Conservation (phyloP, 805 yeast genomes). For the Wickerhamiella kazuoi region DNA sequence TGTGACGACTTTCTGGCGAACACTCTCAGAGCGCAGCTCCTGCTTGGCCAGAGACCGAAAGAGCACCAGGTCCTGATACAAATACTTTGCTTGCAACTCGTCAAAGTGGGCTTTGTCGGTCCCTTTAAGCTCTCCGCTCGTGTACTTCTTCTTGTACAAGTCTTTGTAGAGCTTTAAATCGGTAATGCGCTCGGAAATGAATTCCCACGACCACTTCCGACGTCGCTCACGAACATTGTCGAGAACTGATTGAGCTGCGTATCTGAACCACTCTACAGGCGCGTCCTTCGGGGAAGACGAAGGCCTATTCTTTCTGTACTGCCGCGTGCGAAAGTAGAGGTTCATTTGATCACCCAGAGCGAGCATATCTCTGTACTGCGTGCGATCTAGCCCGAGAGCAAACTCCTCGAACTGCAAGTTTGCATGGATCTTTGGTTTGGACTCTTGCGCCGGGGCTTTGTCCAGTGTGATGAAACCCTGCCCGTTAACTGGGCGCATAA, state of each 20-base stretch:
- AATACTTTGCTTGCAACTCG: slow-evolving; percentile 38
- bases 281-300: slow-evolving; percentile 30
- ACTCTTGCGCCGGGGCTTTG: slow-evolving; percentile 40
- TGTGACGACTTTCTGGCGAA: slow-evolving; percentile 12
- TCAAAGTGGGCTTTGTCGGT: slow-evolving; percentile 27
- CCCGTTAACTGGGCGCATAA: slow-evolving; percentile 80
- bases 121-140: slow-evolving; percentile 17
- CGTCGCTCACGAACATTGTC: slow-evolving; percentile 69
- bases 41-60: slow-evolving; percentile 66
- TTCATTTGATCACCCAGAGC: slow-evolving; percentile 70
- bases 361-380: slow-evolving; percentile 66
- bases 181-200: slow-evolving; percentile 51
- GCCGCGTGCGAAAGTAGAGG: slow-evolving; percentile 58
- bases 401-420: slow-evolving; percentile 75
- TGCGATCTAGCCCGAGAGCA: slow-evolving; percentile 67
- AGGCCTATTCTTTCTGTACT: slow-evolving; percentile 59
- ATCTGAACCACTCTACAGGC: slow-evolving; percentile 68
- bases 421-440: slow-evolving; percentile 37
- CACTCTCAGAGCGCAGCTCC: slow-evolving; percentile 42
- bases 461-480: slow-evolving; percentile 65
- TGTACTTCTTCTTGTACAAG: slow-evolving; percentile 48
- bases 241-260: slow-evolving; percentile 58
- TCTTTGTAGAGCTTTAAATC: slow-evolving; percentile 48
- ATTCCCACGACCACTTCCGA: slow-evolving; percentile 78
- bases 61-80: slow-evolving; percentile 66